phyloP scores from a whole-genome alignment of 2,329 filamentous ascomycete genomes.

The Zalaria sp. region DNA sequence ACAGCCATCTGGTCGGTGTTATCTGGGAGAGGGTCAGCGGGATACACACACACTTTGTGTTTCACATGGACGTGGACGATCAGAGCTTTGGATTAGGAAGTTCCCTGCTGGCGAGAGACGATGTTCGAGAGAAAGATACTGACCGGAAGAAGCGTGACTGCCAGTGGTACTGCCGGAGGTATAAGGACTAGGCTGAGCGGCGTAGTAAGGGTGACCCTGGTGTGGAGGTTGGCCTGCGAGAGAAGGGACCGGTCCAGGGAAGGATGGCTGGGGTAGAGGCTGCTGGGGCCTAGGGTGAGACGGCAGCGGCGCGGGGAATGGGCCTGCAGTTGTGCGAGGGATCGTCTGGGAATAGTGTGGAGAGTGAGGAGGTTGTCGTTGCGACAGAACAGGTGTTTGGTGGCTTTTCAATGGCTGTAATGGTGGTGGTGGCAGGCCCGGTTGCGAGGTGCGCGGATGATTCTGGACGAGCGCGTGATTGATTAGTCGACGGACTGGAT shows the following conservation, averaged over 20 bases:
- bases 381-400: not conserved
- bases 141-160: slow-evolving; percentile 79
- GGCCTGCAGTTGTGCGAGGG: not conserved
- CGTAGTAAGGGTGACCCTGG: slow-evolving; percentile 42
- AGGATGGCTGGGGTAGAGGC: not conserved
- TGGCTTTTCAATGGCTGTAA: not conserved
- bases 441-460: not conserved
- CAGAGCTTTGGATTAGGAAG: too few relatives aligned
- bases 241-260: not conserved
- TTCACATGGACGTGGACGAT: not conserved
- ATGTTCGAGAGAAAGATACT: slow-evolving; percentile 22
- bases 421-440: not conserved
- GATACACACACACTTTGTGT: slow-evolving; percentile 7
- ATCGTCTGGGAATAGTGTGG: not conserved
- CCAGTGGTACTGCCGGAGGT: slow-evolving; percentile 68
- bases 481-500: too few relatives aligned
- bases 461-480: not conserved
- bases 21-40: slow-evolving; percentile 37
- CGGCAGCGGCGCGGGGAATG: not conserved
- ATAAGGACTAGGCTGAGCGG: slow-evolving; percentile 68
- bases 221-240: not conserved
- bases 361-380: not conserved
- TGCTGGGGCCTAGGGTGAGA: not conserved
- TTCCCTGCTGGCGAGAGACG: too few relatives aligned
- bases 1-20: slow-evolving; percentile 57